phyloP scores from a whole-genome alignment of 2,329 filamentous ascomycete species.

The Neonectria sp. region DNA sequence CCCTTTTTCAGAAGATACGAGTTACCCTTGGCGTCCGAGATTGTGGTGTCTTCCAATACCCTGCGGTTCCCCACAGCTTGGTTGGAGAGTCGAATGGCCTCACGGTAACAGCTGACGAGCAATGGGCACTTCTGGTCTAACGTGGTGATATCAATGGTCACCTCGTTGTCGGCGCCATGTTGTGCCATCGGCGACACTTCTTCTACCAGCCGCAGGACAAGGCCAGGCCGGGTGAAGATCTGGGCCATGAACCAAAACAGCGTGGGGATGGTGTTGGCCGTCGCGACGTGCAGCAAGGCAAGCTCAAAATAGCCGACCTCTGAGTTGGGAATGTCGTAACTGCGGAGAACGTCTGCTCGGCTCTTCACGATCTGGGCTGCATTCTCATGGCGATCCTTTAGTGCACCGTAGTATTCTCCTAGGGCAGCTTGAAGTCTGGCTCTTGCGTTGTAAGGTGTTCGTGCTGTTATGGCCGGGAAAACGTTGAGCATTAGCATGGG shows the following conservation, averaged over 20 bases:
- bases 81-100: conserved; percentile 28
- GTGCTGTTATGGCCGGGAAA: conserved; percentile 30
- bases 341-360: conserved; percentile 15
- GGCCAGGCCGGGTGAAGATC: conserved; percentile 48
- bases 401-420: conserved; percentile 25
- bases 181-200: conserved; percentile 46
- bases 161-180: conserved; percentile 19
- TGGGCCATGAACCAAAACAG: conserved; percentile 55
- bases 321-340: conserved; percentile 1
- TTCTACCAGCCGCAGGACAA: conserved; percentile 47
- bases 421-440: conserved; percentile 27
- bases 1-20: conserved; percentile 38
- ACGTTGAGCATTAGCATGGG: conserved; percentile 28
- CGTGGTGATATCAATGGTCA: conserved; percentile 51
- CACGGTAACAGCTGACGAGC: conserved; percentile 30
- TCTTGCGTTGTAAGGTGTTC: conserved; percentile 24
- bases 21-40: conserved; percentile 30
- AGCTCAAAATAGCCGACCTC: conserved; percentile 43
- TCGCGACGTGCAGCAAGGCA: conserved; percentile 50
- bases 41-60: conserved; percentile 31
- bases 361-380: conserved; percentile 49
- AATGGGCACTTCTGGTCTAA: conserved; percentile 58
- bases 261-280: conserved; percentile 57
- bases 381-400: conserved; percentile 24
- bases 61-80: conserved; percentile 32